Conservation (phyloP, 2,329 filamentous ascomycete genomes). For the Talaromyces sp. region DNA sequence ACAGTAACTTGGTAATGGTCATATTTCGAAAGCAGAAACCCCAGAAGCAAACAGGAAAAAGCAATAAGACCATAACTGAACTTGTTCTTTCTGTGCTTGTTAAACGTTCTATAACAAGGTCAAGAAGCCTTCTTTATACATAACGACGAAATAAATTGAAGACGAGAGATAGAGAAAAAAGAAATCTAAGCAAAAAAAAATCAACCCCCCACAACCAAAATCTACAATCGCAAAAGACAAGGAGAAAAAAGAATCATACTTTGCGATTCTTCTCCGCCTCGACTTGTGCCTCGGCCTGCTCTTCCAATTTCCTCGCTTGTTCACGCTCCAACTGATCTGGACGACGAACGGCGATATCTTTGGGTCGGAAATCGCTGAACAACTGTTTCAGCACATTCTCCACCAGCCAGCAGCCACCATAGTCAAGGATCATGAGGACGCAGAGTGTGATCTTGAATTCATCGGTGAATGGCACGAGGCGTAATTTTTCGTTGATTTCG, state of each 20-base stretch:
- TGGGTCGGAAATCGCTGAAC: slow-evolving; percentile 88
- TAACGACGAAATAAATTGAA: not conserved
- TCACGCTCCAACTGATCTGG: slow-evolving; percentile 82
- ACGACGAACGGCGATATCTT: slow-evolving; percentile 83
- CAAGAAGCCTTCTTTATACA: slow-evolving; percentile 9
- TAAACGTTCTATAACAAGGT: not conserved
- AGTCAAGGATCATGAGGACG: slow-evolving; percentile 79
- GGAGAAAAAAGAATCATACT: slow-evolving; percentile 18
- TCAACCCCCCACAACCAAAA: not conserved
- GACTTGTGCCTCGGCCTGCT: slow-evolving; percentile 44
- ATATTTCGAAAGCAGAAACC: too few relatives aligned
- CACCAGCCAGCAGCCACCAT: slow-evolving; percentile 76
- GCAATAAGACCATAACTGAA: not conserved
- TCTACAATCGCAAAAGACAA: not conserved
- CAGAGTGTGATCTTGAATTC: slow-evolving; percentile 91
- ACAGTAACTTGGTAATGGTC: too few relatives aligned
- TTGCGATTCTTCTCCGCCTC: slow-evolving; percentile 32
- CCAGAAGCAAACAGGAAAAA: too few relatives aligned
- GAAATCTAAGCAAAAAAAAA: not conserved
- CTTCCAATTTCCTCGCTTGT: slow-evolving; percentile 59
- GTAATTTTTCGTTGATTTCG: slow-evolving; percentile 89
- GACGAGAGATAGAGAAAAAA: not conserved
- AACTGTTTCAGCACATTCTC: slow-evolving; percentile 77
- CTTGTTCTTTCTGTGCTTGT: not conserved
- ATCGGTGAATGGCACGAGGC: slow-evolving; percentile 78